These are phyloP conservation scores for Fusarium heterosporum DNA, from an alignment of 2,329 filamentous ascomycete genomes.

Conservation along the genomic window DNA sequence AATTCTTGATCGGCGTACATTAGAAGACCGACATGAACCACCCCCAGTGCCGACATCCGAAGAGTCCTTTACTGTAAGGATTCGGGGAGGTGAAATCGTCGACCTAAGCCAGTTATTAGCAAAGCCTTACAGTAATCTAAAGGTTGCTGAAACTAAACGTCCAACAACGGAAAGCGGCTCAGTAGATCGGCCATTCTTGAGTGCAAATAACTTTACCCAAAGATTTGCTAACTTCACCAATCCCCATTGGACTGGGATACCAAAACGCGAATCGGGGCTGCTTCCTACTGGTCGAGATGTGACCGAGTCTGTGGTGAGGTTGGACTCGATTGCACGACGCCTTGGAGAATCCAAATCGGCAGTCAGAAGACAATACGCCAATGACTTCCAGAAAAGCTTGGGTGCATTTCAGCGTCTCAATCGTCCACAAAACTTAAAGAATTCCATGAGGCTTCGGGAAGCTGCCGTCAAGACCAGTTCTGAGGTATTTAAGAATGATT, in stretches of 20 bases:
- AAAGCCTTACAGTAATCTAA: conserved; percentile 27
- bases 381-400: conserved; percentile 38
- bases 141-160: background rate
- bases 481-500: conserved; percentile 12
- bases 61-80: conserved; percentile 25
- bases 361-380: conserved; percentile 37
- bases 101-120: conserved; percentile 34
- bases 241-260: background rate
- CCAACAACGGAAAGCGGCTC: background rate
- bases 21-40: conserved; percentile 30
- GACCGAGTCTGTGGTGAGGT: conserved; percentile 5
- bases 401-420: conserved; percentile 32
- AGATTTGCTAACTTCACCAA: background rate
- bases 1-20: conserved; percentile 33
- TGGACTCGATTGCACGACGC: conserved; percentile 21
- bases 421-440: conserved; percentile 1
- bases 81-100: conserved; percentile 37
- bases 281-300: conserved; percentile 17
- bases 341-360: conserved; percentile 31
- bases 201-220: conserved; percentile 8
- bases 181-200: conserved; percentile 25
- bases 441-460: conserved; percentile 8
- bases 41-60: conserved; percentile 25
- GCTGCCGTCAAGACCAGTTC: conserved; percentile 7
- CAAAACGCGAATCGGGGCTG: background rate